Evolutionary conservation across 306 rosid species (phyloP), one percentile per base, ranked within the genome.

Genomic region (Quercus agrifolia): DNA sequence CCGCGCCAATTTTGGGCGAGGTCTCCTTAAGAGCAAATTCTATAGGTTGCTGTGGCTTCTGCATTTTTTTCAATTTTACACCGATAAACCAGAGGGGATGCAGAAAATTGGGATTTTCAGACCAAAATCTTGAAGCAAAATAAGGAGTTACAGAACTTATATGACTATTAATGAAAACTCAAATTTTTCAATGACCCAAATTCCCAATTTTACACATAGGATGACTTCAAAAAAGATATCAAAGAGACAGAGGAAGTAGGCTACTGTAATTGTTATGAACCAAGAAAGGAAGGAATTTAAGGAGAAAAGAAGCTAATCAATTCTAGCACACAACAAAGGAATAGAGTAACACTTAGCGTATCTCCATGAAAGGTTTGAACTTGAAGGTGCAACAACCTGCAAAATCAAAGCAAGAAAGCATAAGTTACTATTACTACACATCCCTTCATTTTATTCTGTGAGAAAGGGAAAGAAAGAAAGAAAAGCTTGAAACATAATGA

Each of bases 1-100:
- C 90, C 7, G 94, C 96, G 3, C 97, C 97, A 64, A 92, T 94
- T 59, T 94, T 94, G 41, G 98, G 98, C 0, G 90, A 83, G 25
- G 97, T 94, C 88, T 92, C 97, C 82, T 91, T 94, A 57, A 94
- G 80, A 78, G 92, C 88, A 51, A 92, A 94, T n/a, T 94, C 98
- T 64, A 76, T 82, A n/a, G 86, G 55, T 75, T 84, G 92, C 13
- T 87, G 84, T 68, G 90, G 81, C 88, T 91, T 94, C 94, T 88
- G 96, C 96, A 92, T 94, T 80, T 79, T 74, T 74, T 81, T 57
- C 74, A 49, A 62, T 73, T 64, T 49, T 18, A 75, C 70, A 74
- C 82, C 56, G 49, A 46, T 57, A 12, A 71, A 68, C 74, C 79
- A 79, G 56, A n/a, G 52, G 13, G 25, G 61, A 77, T 46, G 14